Percentiles rank a stretch among this genome's conserved stretches.
Conservation (phyloP, 192 early-diverging fungal species). For the Gamsiella multidivaricata region DNA sequence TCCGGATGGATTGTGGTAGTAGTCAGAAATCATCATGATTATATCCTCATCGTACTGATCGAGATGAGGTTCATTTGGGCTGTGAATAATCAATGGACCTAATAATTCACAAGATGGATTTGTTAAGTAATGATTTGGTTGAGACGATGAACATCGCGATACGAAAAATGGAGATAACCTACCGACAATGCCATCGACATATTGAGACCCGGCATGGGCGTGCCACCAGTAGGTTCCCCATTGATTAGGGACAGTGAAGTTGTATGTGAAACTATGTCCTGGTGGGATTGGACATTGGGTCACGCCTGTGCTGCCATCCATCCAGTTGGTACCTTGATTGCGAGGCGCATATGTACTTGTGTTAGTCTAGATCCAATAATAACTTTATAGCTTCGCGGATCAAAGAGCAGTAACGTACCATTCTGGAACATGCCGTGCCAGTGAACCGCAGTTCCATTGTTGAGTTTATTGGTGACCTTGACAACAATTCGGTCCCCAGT, state of each 20-base stretch:
- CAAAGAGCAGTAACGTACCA: conserved; percentile 12
- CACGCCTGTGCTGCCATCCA: conserved; percentile 58
- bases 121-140: not conserved
- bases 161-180: no score
- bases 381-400: no score
- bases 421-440: conserved; percentile 70
- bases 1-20: conserved; percentile 30
- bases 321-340: conserved; percentile 52
- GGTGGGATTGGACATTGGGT: conserved; percentile 57
- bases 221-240: conserved; percentile 65
- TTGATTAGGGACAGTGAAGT: conserved; percentile 46
- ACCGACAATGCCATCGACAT: conserved; percentile 50
- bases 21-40: conserved; percentile 54
- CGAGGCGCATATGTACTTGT: no score
- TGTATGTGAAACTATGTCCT: conserved; percentile 47
- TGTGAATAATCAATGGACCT: conserved; percentile 31
- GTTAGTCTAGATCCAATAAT: no score
- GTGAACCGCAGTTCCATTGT: conserved; percentile 55
- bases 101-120: not conserved
- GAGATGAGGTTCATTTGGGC: conserved; percentile 37
- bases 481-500: conserved; percentile 60
- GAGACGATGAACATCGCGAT: not conserved
- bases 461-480: conserved; percentile 56
- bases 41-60: conserved; percentile 52
- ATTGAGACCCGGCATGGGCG: conserved; percentile 52